These are phyloP conservation scores for Parachaetomium inaequale DNA, from an alignment of 495 filamentous ascomycete species.

Conservation along the genomic window DNA sequence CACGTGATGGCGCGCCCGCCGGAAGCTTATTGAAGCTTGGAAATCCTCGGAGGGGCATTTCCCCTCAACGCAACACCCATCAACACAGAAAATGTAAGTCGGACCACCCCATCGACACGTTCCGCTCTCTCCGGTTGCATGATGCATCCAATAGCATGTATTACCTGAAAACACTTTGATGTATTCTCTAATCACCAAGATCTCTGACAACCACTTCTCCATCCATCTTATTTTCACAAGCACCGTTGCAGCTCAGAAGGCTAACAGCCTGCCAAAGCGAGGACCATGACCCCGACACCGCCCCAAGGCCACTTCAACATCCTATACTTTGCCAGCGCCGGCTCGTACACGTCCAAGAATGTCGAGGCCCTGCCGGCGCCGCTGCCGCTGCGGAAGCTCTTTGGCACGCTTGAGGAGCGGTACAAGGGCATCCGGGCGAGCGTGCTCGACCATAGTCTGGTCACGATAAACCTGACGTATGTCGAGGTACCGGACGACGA, in stretches of 20 bases:
- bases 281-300: constrained; percentile 39
- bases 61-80: constrained; percentile 3
- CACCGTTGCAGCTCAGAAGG: background rate
- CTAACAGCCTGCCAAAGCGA: constrained; percentile 25
- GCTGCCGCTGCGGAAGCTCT: constrained; percentile 62
- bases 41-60: constrained; percentile 10
- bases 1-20: constrained; percentile 14
- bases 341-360: constrained; percentile 66
- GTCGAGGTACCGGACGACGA: constrained; percentile 61
- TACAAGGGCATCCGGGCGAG: constrained; percentile 76
- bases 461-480: constrained; percentile 87
- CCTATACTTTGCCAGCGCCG: constrained; percentile 82
- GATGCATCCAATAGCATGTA: constrained; percentile 62
- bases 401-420: constrained; percentile 64
- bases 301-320: constrained; percentile 65
- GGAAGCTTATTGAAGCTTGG: constrained; percentile 1
- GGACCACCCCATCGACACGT: background rate
- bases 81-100: constrained; percentile 18
- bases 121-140: constrained; percentile 28
- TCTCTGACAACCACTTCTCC: constrained; percentile 50
- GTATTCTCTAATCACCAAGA: constrained; percentile 56
- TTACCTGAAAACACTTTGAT: constrained; percentile 45
- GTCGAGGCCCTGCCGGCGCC: constrained; percentile 73
- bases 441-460: constrained; percentile 69
- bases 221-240: background rate